Evolutionary conservation across 2,329 filamentous ascomycete genomes (phyloP).

Genomic region (Xylariomycetidae sp.): DNA sequence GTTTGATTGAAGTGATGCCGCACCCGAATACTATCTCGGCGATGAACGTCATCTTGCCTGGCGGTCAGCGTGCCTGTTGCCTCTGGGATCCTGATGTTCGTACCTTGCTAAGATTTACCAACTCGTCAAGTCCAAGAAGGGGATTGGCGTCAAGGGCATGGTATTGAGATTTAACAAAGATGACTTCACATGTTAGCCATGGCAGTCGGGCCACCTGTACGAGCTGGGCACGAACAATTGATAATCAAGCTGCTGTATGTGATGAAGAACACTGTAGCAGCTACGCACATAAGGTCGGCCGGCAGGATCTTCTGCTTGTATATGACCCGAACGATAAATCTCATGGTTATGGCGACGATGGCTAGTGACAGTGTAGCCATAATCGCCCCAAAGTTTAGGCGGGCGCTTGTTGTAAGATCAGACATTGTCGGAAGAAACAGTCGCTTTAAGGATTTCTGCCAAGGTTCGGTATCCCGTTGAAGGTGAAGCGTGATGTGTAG

Average conservation of each 20-base stretch:
- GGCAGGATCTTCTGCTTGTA: not conserved
- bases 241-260: not conserved
- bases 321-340: not conserved
- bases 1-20: conserved; percentile 3
- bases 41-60: conserved; percentile 1
- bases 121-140: not conserved
- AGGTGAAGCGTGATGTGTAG: too few species aligned
- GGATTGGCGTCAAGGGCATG: conserved; percentile 1
- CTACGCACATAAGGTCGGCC: not conserved
- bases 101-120: not conserved
- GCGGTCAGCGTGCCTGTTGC: not conserved
- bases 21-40: conserved; percentile 1
- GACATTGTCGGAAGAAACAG: too few species aligned
- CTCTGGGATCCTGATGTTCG: too few species aligned
- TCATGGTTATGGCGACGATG: not conserved
- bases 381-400: not conserved
- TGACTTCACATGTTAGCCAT: not conserved
- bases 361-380: not conserved
- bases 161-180: not conserved
- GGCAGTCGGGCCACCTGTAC: not conserved
- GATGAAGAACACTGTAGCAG: not conserved
- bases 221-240: not conserved
- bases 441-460: too few species aligned
- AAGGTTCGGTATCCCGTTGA: too few species aligned
- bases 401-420: not conserved